Conservation (phyloP, 2,329 filamentous ascomycete genomes). For the Arthrobotrys sinensis region DNA sequence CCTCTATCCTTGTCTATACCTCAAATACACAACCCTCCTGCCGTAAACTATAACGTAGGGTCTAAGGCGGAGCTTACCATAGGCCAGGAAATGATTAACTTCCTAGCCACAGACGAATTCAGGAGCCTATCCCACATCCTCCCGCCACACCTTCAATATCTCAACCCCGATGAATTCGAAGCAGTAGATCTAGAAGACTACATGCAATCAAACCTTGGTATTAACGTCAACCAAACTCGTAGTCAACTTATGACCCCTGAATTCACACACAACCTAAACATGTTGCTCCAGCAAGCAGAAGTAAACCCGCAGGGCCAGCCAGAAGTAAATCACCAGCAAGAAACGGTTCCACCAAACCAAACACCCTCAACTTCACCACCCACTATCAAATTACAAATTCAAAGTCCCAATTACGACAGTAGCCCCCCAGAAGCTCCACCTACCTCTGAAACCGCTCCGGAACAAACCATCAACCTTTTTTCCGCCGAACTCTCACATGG, state of each 20-base stretch:
- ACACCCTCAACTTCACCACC: neutral
- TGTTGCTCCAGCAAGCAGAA: neutral
- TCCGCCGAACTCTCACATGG: conserved; percentile 13
- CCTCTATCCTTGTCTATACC: neutral
- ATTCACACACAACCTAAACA: neutral
- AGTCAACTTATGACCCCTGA: conserved; percentile 20
- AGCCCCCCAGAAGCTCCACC: too few species aligned
- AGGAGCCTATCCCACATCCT: neutral
- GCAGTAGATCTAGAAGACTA: neutral
- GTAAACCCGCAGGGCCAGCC: neutral
- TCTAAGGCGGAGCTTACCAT: neutral
- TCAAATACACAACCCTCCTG: neutral
- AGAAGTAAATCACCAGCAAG: neutral
- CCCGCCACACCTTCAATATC: conserved; percentile 1
- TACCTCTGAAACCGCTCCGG: neutral
- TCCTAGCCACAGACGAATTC: conserved; percentile 5
- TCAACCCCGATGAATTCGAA: neutral
- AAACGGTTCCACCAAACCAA: neutral
- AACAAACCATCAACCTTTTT: neutral
- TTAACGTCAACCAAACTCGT: conserved; percentile 10
- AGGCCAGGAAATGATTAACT: conserved; percentile 16
- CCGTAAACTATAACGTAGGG: neutral
- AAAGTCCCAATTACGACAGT: neutral
- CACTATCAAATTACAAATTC: neutral
- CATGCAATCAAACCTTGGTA: conserved; percentile 21